Conservation (phyloP, 768 basidiomycete genomes). For the Boletus insuetus region DNA sequence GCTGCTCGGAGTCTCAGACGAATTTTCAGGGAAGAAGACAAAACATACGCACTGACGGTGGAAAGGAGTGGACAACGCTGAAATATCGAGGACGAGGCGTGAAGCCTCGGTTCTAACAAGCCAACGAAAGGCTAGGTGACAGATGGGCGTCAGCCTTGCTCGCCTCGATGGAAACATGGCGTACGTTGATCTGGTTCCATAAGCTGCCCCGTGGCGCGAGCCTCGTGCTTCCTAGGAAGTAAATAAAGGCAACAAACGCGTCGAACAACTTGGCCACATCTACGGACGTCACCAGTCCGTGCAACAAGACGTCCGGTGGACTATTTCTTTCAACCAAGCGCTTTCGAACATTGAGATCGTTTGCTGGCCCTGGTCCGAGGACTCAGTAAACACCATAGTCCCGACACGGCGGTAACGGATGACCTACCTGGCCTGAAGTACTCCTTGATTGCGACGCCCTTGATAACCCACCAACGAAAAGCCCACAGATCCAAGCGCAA, state of each 20-base stretch:
- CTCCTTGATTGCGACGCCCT: slow-evolving; percentile 79
- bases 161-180: slow-evolving; percentile 17
- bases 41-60: slow-evolving; percentile 64
- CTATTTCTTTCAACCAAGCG: slow-evolving; percentile 73
- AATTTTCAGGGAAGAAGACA: background rate
- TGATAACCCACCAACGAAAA: slow-evolving; percentile 7
- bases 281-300: slow-evolving; percentile 71
- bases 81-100: slow-evolving; percentile 76
- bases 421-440: slow-evolving; percentile 74
- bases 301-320: slow-evolving; percentile 79
- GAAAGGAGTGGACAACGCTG: slow-evolving; percentile 87
- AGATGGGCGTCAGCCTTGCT: background rate
- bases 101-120: slow-evolving; percentile 75
- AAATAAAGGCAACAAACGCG: slow-evolving; percentile 49
- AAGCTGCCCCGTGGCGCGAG: slow-evolving; percentile 44
- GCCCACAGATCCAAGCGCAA: background rate
- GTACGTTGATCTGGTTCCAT: slow-evolving; percentile 66
- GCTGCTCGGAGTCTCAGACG: slow-evolving; percentile 33
- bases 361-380: slow-evolving; percentile 59
- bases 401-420: background rate
- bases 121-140: slow-evolving; percentile 58
- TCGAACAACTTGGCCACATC: slow-evolving; percentile 84
- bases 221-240: background rate
- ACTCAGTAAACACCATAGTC: background rate
- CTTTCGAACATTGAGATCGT: slow-evolving; percentile 68